These are phyloP conservation scores for Rhododendron vialii DNA, from an alignment of 148 eudicot genomes.

Conservation along the genomic window DNA sequence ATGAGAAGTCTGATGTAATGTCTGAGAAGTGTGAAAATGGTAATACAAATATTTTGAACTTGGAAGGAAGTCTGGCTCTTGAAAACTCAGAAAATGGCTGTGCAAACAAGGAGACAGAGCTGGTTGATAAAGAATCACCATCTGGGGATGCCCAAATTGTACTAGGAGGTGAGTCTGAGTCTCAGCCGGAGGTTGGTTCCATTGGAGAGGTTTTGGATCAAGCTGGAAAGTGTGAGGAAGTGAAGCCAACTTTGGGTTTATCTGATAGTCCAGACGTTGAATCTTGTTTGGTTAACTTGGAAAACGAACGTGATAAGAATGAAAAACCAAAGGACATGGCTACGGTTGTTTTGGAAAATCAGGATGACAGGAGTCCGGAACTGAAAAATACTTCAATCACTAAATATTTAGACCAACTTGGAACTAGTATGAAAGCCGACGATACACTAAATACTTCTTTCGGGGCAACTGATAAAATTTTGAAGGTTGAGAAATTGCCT, in stretches of 20 bases:
- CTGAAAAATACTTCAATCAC: not conserved
- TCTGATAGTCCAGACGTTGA: constrained; percentile 4
- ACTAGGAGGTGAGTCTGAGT: not conserved
- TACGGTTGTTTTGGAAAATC: not conserved
- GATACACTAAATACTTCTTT: constrained; percentile 10
- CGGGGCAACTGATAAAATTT: constrained; percentile 14
- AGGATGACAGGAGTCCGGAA: not conserved
- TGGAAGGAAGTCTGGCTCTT: constrained; percentile 6
- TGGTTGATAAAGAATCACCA: constrained; percentile 15
- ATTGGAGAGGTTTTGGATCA: constrained; percentile 4
- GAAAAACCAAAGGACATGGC: not conserved
- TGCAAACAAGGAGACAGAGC: constrained; percentile 6
- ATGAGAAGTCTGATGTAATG: constrained; percentile 26
- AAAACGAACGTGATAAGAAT: constrained; percentile 13
- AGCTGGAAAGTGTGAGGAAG: constrained; percentile 11
- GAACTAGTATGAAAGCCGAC: constrained; percentile 15
- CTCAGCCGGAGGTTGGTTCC: not conserved
- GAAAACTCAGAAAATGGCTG: constrained; percentile 8
- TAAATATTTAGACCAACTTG: constrained; percentile 2
- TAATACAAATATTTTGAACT: constrained; percentile 11
- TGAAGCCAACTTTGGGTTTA: constrained; percentile 3
- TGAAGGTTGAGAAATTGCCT: constrained; percentile 11
- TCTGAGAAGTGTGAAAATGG: constrained; percentile 25
- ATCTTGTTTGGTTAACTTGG: constrained; percentile 5
- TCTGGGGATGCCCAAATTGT: constrained; percentile 24